phyloP scores from a whole-genome alignment of 2,329 filamentous ascomycete genomes.

The Curvularia verruculosa region DNA sequence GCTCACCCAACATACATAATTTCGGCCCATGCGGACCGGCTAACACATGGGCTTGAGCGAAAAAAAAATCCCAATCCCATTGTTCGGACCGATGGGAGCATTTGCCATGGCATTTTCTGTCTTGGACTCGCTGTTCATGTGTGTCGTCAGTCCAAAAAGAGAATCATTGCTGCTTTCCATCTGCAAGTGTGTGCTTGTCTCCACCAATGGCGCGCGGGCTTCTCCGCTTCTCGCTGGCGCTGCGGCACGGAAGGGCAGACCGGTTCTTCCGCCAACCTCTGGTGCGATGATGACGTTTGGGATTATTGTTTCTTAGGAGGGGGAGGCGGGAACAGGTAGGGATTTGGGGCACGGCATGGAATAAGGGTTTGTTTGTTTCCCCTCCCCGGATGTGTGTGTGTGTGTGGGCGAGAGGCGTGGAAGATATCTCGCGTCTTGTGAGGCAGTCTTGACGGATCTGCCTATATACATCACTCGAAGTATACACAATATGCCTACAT shows the following conservation, averaged over 20 bases:
- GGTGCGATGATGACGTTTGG: constrained; percentile 25
- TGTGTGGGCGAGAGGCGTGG: too few relatives aligned
- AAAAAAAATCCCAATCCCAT: too few relatives aligned
- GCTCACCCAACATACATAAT: background rate
- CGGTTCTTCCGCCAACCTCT: constrained; percentile 31
- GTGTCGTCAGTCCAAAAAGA: too few relatives aligned
- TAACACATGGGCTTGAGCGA: too few relatives aligned
- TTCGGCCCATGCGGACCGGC: constrained; percentile 14
- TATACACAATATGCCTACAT: constrained; percentile 9
- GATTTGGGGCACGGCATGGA: too few relatives aligned
- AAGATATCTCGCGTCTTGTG: too few relatives aligned
- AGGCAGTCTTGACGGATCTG: constrained; percentile 16
- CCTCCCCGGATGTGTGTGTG: too few relatives aligned
- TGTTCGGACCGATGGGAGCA: background rate
- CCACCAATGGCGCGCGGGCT: constrained; percentile 35
- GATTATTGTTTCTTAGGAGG: too few relatives aligned
- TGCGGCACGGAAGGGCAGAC: constrained; percentile 31
- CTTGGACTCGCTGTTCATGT: too few relatives aligned
- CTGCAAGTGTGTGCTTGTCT: too few relatives aligned
- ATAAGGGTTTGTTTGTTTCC: too few relatives aligned
- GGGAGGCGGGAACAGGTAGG: too few relatives aligned
- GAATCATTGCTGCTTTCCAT: constrained; percentile 14
- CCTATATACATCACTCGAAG: constrained; percentile 5
- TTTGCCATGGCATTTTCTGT: constrained; percentile 3
- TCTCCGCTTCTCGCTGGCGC: constrained; percentile 16